Conservation (phyloP, 2,329 filamentous ascomycete species). For the Ophiostoma piceae region DNA sequence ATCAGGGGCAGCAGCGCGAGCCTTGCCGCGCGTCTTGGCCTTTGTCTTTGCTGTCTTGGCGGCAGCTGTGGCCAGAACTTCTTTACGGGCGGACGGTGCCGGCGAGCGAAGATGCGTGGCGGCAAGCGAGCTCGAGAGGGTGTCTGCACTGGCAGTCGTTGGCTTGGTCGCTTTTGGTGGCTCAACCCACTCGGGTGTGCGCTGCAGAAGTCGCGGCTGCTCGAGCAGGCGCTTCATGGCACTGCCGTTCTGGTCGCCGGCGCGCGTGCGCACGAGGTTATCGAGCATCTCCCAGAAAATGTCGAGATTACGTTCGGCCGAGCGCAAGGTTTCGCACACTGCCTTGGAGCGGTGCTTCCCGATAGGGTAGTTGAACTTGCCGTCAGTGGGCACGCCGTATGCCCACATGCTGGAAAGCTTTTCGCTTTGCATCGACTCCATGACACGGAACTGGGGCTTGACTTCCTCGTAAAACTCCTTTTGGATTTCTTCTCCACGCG, state of each 20-base stretch:
- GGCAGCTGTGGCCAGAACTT: background rate
- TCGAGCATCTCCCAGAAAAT: background rate
- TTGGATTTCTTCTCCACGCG: background rate
- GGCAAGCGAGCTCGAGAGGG: background rate
- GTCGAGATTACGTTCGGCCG: background rate
- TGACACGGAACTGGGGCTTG: background rate
- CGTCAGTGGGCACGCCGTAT: background rate
- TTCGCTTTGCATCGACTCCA: background rate
- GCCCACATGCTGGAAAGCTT: background rate
- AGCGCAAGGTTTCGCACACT: background rate
- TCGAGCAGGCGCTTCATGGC: background rate
- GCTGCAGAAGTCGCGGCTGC: background rate
- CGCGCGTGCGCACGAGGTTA: background rate
- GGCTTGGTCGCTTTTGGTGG: background rate
- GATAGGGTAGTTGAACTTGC: background rate
- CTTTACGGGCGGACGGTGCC: background rate
- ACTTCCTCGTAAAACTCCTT: background rate
- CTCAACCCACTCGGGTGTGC: background rate
- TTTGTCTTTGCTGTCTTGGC: background rate
- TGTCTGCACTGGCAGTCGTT: background rate
- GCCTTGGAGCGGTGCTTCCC: background rate
- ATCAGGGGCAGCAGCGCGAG: background rate
- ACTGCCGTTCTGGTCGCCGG: background rate
- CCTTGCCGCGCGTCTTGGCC: background rate
- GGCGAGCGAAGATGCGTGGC: background rate